Conservation (phyloP, 345 rosid genomes). For the Gossypium mustelinum region DNA sequence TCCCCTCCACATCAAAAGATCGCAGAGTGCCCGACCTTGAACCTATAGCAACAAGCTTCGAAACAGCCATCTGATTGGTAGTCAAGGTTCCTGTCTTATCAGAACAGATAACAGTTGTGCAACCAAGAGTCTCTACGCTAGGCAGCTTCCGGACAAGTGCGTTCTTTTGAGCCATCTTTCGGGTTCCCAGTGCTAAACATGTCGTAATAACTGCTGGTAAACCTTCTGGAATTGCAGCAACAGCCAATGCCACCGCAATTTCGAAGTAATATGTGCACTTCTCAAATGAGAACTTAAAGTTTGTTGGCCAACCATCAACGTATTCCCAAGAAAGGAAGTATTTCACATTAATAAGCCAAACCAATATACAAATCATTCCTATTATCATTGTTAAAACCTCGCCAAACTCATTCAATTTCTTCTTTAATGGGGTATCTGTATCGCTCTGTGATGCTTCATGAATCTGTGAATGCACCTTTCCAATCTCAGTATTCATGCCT, state of each 20-base stretch:
- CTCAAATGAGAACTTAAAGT: slow-evolving; percentile 90
- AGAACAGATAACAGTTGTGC: slow-evolving; percentile 89
- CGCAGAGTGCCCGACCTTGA: slow-evolving; percentile 60
- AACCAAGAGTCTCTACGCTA: slow-evolving; percentile 92
- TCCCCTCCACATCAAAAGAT: slow-evolving; percentile 78
- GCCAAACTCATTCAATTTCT: slow-evolving; percentile 87
- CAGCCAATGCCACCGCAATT: slow-evolving; percentile 95
- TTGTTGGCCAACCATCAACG: slow-evolving; percentile 83
- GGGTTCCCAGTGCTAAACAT: slow-evolving; percentile 88
- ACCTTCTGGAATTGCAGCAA: slow-evolving; percentile 98
- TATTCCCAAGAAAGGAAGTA: slow-evolving; percentile 90
- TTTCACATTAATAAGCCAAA: slow-evolving; percentile 93
- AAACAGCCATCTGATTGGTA: slow-evolving; percentile 88
- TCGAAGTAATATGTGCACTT: slow-evolving; percentile 98
- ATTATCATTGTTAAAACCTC: slow-evolving; percentile 74
- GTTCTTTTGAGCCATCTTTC: slow-evolving; percentile 97
- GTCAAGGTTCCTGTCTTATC: slow-evolving; percentile 95
- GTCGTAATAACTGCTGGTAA: slow-evolving; percentile 95
- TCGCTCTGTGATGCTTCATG: slow-evolving; percentile 85
- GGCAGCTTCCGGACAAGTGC: slow-evolving; percentile 91
- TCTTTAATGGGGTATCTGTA: slow-evolving; percentile 96
- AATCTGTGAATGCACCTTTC: slow-evolving; percentile 89
- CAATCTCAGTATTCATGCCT: slow-evolving; percentile 87
- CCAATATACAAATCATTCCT: slow-evolving; percentile 69
- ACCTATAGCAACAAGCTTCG: slow-evolving; percentile 85